Base-by-base conservation (phyloP, 768 basidiomycete species). In the Tubosaeta sp. region DNA sequence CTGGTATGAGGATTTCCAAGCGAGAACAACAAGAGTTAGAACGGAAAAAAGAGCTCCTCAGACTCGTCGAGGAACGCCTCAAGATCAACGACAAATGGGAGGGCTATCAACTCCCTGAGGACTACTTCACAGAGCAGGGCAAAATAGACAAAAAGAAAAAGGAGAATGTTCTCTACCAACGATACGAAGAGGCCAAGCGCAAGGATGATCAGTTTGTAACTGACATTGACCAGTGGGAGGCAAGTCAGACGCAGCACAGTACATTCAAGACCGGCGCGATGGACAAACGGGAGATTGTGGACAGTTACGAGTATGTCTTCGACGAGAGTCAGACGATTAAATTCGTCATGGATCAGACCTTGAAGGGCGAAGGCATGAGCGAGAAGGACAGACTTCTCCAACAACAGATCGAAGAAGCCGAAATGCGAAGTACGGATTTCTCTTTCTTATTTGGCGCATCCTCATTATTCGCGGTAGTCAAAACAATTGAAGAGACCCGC, bases 91-190 rank as follows among this genome's bases (percentile, higher is more conserved):
- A 99, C 74, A 92, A 90, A 56, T 91, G 79, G 72, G 97, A 99
- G 55, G 95, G 95, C 8, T 99, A 99, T 66, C 85, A 88, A 72
- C 80, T 98, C 39, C 97, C 97, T 0, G 97, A 98, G 59, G 97
- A 98, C 69, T 99, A 99, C 67, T 80, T 98, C 61, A 99, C 97
- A 1, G 95, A 95, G 63, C 94, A 97, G 67, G 97, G 97, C 27
- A 97, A 95, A 72, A 93, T 99, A 54, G 95, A 98, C 79, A 88
- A 84, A 72, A 94, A 97, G 77, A 92, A 91, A 72, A 94, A 97
- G 65, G 83, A 93, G 66, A 87, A 87, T 58, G 94, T 88, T 0
- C 70, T 99, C 47, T 97, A 97, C 68, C 81, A 88, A 61, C 91
- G 97, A 35, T 98, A 99, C 64, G 91, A 97, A 63, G 97, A 99